Base-by-base conservation (phyloP, 2,329 filamentous ascomycete species). In the Nemania abortiva region DNA sequence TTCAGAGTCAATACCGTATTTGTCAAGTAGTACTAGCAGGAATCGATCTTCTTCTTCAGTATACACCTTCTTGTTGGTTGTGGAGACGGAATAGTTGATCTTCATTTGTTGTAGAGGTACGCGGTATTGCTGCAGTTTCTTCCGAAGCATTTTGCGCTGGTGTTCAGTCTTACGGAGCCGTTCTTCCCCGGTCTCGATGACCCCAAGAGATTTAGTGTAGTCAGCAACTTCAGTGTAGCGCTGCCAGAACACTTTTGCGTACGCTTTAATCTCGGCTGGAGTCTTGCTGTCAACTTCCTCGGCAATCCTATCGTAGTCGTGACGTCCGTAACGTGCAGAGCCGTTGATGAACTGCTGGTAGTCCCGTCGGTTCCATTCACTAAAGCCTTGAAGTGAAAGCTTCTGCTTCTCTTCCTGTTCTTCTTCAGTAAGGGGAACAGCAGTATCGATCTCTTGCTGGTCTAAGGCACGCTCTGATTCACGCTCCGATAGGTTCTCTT, bases 21-120 rank as follows among this genome's bases (percentile, higher is more conserved):
- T 93, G 82, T 99, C 94, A 6, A 99, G 87, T 82, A 98, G 91
- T 58, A 99, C 95, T 39, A 99, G 87, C 61, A 99, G 82, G 82
- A 99, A 99, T 3, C 96, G 90, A 79, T 99, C 96, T 80, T 99
- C 96, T 79, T 99, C 96, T 79, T 99, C 97, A 0, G 95, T 98
- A 80, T 99, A 99, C 0, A 99, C 95, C 84, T 99, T 99, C 85
- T 99, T 99, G 88, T 99, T 99, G 10, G 97, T 99, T 1, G 96
- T 99, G 6, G 94, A 97, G 31, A 99, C 96, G 0, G 95, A 97
- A 82, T 99, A 99, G 83, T 97, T 98, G 84, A 99, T 94, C 85
- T 97, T 97, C 77, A 99, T 90, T 81, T 99, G 96, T 81, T 99
- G 96, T 18, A 99, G 87, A 27, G 96, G 97, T 58, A 98, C 95